Evolutionary conservation across 1,139 yeast species (phyloP).

Genomic region (Geotrichum australiense): DNA sequence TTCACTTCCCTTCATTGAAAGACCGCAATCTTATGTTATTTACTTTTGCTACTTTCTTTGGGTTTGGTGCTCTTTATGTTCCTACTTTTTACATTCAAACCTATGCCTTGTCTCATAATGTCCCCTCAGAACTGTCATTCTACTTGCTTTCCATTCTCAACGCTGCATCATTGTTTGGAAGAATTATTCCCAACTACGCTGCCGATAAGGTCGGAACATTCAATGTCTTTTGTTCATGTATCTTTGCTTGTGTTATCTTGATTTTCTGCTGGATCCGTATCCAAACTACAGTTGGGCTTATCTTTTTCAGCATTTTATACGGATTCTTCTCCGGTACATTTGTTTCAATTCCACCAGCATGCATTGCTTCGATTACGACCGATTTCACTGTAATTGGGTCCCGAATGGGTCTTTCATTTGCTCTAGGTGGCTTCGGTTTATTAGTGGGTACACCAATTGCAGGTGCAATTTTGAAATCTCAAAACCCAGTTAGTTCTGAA

Average conservation of each 20-base stretch:
- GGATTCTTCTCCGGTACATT: constrained; percentile 47
- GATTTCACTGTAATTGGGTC: constrained; percentile 37
- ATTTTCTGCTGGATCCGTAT: constrained; percentile 37
- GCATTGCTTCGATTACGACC: constrained; percentile 46
- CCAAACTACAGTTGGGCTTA: constrained; percentile 41
- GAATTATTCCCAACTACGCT: constrained; percentile 43
- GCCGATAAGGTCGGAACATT: constrained; percentile 44
- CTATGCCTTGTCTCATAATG: constrained; percentile 26
- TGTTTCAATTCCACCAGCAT: constrained; percentile 40
- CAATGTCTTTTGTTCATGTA: constrained; percentile 37
- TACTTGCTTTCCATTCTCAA: constrained; percentile 45
- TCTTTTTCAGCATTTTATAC: constrained; percentile 37
- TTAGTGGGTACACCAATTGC: constrained; percentile 49
- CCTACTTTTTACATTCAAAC: constrained; percentile 35
- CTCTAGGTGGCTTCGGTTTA: constrained; percentile 48
- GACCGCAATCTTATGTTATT: constrained; percentile 30
- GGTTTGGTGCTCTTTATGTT: constrained; percentile 33
- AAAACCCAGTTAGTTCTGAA: constrained; percentile 8
- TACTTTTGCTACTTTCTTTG: constrained; percentile 28
- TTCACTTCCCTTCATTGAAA: constrained; percentile 29
- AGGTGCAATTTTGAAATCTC: constrained; percentile 39
- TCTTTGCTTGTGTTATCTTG: constrained; percentile 25
- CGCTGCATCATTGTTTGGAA: constrained; percentile 45
- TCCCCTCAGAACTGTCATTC: constrained; percentile 23
- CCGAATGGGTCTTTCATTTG: constrained; percentile 55